Evolutionary conservation across 2,329 filamentous ascomycete species (phyloP).

Genomic region (Hymenoscyphus fructigenus): DNA sequence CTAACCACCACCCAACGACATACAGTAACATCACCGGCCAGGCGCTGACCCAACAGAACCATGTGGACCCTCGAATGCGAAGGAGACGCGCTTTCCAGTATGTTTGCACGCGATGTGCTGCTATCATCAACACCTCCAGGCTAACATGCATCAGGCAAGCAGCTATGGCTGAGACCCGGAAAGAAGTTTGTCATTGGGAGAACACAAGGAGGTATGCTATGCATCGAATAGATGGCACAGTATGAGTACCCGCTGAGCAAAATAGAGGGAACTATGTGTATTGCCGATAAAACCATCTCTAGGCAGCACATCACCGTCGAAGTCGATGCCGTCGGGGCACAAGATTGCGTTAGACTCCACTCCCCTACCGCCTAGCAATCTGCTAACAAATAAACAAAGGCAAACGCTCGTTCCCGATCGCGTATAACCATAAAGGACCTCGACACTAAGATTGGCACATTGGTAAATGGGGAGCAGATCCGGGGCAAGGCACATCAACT

Average conservation of each 20-base stretch:
- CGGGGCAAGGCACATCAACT: constrained; percentile 60
- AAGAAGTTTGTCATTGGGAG: constrained; percentile 85
- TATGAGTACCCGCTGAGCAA: constrained; percentile 12
- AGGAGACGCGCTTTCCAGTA: constrained; percentile 52
- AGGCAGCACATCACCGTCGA: constrained; percentile 81
- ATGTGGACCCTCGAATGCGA: constrained; percentile 59
- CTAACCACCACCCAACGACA: not conserved
- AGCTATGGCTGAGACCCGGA: constrained; percentile 82
- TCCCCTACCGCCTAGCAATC: not conserved
- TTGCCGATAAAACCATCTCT: constrained; percentile 81
- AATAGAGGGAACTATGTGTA: constrained; percentile 63
- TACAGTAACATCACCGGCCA: not conserved
- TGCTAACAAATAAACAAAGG: constrained; percentile 23
- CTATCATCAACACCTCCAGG: not conserved
- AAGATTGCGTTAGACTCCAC: constrained; percentile 60
- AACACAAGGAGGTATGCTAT: constrained; percentile 60
- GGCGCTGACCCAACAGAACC: not conserved
- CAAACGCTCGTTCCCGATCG: constrained; percentile 49
- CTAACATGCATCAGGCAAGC: constrained; percentile 53
- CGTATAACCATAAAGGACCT: constrained; percentile 73
- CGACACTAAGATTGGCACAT: constrained; percentile 81
- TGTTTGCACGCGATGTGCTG: constrained; percentile 16
- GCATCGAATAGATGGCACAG: constrained; percentile 8
- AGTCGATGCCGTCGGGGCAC: constrained; percentile 63
- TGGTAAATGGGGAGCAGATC: constrained; percentile 70